phyloP scores from a whole-genome alignment of 208 protist species.

The Leptomonas pyrrhocoris region DNA sequence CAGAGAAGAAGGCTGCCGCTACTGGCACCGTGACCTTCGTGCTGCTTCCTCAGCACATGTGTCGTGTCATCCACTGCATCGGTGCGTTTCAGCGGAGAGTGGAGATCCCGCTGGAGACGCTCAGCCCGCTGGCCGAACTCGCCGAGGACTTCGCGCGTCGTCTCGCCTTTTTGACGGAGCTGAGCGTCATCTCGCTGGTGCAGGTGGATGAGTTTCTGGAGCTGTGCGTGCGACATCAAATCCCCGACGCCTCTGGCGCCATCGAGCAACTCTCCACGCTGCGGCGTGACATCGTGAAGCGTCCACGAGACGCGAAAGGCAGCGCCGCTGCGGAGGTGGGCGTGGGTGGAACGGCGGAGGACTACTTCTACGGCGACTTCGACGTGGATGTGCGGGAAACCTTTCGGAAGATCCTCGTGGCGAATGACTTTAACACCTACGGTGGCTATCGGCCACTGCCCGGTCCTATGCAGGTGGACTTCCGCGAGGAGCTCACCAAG shows the following conservation, averaged over 20 bases:
- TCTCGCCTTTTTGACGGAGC: constrained; percentile 43
- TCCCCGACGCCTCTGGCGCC: constrained; percentile 51
- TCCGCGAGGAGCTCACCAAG: constrained; percentile 58
- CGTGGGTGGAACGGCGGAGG: constrained; percentile 23
- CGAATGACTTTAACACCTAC: constrained; percentile 65
- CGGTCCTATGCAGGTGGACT: constrained; percentile 71
- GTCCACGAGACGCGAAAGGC: neutral
- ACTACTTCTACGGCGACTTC: constrained; percentile 51
- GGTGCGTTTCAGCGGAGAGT: constrained; percentile 43
- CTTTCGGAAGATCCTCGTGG: constrained; percentile 49
- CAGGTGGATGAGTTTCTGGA: constrained; percentile 61
- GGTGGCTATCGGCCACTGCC: constrained; percentile 59
- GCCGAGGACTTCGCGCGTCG: constrained; percentile 63
- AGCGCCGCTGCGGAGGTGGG: neutral
- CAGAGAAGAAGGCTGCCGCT: neutral
- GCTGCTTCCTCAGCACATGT: constrained; percentile 73
- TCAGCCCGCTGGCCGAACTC: constrained; percentile 54
- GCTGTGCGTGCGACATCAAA: constrained; percentile 44
- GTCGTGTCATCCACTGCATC: constrained; percentile 38
- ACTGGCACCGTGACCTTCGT: constrained; percentile 16
- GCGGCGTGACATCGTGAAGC: constrained; percentile 22
- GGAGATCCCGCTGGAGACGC: constrained; percentile 55
- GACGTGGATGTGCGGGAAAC: constrained; percentile 82
- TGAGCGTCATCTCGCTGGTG: constrained; percentile 51
- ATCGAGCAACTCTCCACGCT: constrained; percentile 32